Conservation (phyloP, 768 basidiomycete species). For the Xanthoconium purpureum region DNA sequence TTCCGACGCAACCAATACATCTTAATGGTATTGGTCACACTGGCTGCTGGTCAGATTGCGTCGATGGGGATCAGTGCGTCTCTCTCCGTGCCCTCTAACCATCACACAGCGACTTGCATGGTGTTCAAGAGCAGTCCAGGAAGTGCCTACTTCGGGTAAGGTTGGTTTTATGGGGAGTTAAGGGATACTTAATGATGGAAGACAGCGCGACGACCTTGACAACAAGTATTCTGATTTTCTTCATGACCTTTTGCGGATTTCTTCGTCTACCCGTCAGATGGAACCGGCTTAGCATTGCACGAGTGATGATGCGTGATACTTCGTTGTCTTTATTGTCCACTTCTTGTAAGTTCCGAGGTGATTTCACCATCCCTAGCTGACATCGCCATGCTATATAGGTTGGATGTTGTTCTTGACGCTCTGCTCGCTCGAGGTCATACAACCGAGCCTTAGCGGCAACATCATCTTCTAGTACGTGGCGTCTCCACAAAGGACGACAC, state of each 20-base stretch:
- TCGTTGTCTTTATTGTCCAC: slow-evolving; percentile 2
- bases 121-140: slow-evolving; percentile 7
- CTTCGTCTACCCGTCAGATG: slow-evolving; percentile 7
- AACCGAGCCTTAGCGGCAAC: slow-evolving; percentile 9
- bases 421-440: slow-evolving; percentile 5
- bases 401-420: slow-evolving; percentile 19
- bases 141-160: slow-evolving; percentile 19
- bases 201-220: slow-evolving; percentile 18
- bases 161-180: not conserved
- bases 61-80: slow-evolving; percentile 19
- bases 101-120: slow-evolving; percentile 15
- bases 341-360: slow-evolving; percentile 2
- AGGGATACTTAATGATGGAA: not conserved
- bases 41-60: slow-evolving; percentile 10
- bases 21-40: not conserved
- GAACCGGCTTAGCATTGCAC: slow-evolving; percentile 1
- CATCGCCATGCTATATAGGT: not conserved
- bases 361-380: not conserved
- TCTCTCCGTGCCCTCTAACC: not conserved
- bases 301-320: slow-evolving; percentile 15
- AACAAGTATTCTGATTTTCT: slow-evolving; percentile 6
- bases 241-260: slow-evolving; percentile 17
- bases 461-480: slow-evolving; percentile 17
- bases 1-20: slow-evolving; percentile 7
- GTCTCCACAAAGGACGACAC: not conserved